Conservation (phyloP, 2,329 filamentous ascomycete genomes). For the Byssoonygena ceratinophila region DNA sequence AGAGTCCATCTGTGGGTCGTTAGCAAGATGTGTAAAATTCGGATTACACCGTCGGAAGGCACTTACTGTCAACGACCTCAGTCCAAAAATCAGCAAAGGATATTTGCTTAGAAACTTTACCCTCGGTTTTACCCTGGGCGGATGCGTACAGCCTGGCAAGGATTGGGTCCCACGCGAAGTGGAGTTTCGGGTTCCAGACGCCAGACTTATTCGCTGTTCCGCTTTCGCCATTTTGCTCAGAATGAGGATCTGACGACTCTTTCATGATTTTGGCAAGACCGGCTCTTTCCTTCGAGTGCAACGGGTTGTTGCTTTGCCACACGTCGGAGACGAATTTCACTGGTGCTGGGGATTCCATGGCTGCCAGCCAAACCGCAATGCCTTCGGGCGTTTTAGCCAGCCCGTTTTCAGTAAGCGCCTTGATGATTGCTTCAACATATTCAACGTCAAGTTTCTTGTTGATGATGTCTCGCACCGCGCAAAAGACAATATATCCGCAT, state of each 20-base stretch:
- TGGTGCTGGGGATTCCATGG: conserved; percentile 53
- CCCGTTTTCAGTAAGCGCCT: conserved; percentile 52
- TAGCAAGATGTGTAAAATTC: conserved; percentile 24
- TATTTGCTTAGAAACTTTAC: conserved; percentile 25
- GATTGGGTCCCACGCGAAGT: conserved; percentile 80
- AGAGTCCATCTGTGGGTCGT: conserved; percentile 57
- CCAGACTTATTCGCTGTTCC: conserved; percentile 43
- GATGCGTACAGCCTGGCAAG: conserved; percentile 39
- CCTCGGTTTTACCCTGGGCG: conserved; percentile 23
- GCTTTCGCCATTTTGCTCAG: conserved; percentile 24
- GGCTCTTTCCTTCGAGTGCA: conserved; percentile 57
- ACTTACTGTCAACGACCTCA: conserved; percentile 71
- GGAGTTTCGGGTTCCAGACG: conserved; percentile 67
- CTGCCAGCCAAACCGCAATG: conserved; percentile 74
- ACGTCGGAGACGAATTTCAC: conserved; percentile 57
- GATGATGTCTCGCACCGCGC: conserved; percentile 52
- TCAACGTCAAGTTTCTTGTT: conserved; percentile 31
- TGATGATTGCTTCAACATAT: conserved; percentile 52
- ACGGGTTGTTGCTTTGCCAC: conserved; percentile 63
- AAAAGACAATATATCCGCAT: conserved; percentile 71
- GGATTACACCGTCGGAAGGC: neutral
- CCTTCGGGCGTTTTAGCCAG: conserved; percentile 76
- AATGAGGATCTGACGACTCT: conserved; percentile 41
- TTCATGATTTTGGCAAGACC: conserved; percentile 68
- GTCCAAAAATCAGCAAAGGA: conserved; percentile 71